Evolutionary conservation across 352 stramenopile genomes (phyloP), one percentile per base, ranked within the genome.

Genomic region (Paralagenidium karlingii): DNA sequence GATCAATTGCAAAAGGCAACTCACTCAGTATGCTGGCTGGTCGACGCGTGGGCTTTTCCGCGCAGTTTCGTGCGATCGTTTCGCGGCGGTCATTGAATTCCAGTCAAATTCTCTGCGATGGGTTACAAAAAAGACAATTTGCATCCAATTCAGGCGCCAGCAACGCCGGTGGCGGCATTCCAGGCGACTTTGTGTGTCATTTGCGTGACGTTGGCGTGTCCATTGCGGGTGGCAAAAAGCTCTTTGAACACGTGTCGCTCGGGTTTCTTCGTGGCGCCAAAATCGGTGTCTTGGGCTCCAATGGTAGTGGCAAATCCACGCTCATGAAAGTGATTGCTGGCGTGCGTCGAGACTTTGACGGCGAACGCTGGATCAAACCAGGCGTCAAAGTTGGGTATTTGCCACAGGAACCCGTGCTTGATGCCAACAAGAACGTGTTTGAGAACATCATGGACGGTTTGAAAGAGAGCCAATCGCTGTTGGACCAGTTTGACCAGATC

Each of bases 281-380:
- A 43, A 95, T 99, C 37, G 94, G 93, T 11, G 68, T 98, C 9
- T 67, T 99, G 0, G 93, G 94, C 11, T 53, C 93, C 3, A 98
- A 98, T 56, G 94, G 94, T 38, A 95, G 57, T 27, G 89, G 89
- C 43, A 98, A 97, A 53, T 96, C 86, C 24, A 98, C 94, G 26
- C 65, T 98, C 11, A 66, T 98, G 9, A 98, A 98, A 65, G 74
- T 99, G 13, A 84, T 99, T 49, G 82, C 81, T 3, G 90, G 94
- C 16, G 91, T 97, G 11, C 60, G 53, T 43, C 68, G 55, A 9
- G 78, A 94, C 50, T 88, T 81, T 45, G 80, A 94, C 46, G 83
- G 83, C 19, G 77, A 93, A 52, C 62, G 82, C 9, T 94, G 82
- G 83, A 63, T 85, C 26, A 88, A 92, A 44, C 66, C 80, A 26